A percentile compares a stretch with the other conserved stretches of the same genome.
Conservation (phyloP, 139 green algal species). For the Mesostigma viride region DNA sequence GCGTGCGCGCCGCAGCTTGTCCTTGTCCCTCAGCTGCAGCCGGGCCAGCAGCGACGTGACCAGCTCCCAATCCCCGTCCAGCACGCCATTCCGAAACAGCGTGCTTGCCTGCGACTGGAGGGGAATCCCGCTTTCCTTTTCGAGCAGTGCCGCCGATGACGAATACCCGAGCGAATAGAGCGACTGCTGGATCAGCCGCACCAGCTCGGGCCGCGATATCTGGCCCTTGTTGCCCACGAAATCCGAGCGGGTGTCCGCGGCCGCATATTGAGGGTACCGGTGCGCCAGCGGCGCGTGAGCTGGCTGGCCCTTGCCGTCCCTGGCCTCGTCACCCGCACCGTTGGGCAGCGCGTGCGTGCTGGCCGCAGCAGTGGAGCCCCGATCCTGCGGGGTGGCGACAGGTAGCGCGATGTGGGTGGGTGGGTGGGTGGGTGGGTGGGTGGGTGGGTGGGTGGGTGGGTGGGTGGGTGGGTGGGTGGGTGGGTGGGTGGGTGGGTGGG, state of each 20-base stretch:
- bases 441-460: too few species aligned
- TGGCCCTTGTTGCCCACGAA: not conserved
- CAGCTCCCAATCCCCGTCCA: constrained; percentile 23
- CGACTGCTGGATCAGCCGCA: not conserved
- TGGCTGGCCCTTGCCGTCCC: too few species aligned
- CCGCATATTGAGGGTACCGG: not conserved
- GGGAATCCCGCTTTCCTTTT: constrained; percentile 24
- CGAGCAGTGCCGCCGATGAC: constrained; percentile 11
- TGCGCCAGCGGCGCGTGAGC: too few species aligned
- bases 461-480: too few species aligned
- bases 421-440: too few species aligned
- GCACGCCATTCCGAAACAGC: constrained; percentile 22
- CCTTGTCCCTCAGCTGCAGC: constrained; percentile 8
- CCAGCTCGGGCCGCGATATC: not conserved
- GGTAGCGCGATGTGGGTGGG: too few species aligned
- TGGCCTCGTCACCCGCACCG: too few species aligned
- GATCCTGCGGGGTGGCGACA: too few species aligned
- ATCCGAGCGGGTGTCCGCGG: not conserved
- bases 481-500: too few species aligned
- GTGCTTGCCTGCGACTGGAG: constrained; percentile 23
- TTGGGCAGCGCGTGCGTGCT: too few species aligned
- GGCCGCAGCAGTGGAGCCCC: too few species aligned
- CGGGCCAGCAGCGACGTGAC: constrained; percentile 8
- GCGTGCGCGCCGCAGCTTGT: constrained; percentile 5
- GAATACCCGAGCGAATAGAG: constrained; percentile 4